Percentiles rank a stretch among this genome's conserved stretches.
These are phyloP conservation scores for Ilyonectria robusta DNA, from an alignment of 2,329 filamentous ascomycete species.

Conservation along the genomic window DNA sequence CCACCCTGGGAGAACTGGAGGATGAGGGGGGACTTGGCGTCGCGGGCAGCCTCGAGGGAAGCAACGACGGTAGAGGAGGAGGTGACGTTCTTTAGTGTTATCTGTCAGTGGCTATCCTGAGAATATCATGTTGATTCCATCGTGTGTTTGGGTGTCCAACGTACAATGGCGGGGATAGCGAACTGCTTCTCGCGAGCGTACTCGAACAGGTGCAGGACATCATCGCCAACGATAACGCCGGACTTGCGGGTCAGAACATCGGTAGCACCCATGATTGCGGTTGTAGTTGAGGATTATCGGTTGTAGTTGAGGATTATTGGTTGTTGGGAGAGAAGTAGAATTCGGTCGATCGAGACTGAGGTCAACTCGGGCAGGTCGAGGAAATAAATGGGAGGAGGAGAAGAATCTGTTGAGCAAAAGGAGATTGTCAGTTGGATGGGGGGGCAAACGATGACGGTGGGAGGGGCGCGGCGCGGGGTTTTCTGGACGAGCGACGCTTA, in stretches of 20 bases:
- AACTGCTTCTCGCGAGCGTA: slow-evolving; percentile 90
- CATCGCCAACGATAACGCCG: slow-evolving; percentile 69
- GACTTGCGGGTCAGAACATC: slow-evolving; percentile 66
- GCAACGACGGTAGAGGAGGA: slow-evolving; percentile 85
- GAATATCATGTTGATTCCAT: neutral
- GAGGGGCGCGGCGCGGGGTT: slow-evolving; percentile 45
- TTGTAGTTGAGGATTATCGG: slow-evolving; percentile 32
- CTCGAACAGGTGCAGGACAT: slow-evolving; percentile 80
- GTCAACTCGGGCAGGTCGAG: slow-evolving; percentile 38
- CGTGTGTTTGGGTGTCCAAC: slow-evolving; percentile 31
- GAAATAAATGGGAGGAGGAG: slow-evolving; percentile 23
- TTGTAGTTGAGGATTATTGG: slow-evolving; percentile 23
- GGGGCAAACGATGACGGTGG: slow-evolving; percentile 40
- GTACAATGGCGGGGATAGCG: slow-evolving; percentile 84
- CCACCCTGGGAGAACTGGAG: slow-evolving; percentile 95
- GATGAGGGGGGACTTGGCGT: slow-evolving; percentile 91
- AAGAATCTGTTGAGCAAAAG: slow-evolving; percentile 43
- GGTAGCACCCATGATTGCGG: slow-evolving; percentile 55
- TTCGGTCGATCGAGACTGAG: slow-evolving; percentile 29
- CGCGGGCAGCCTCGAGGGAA: slow-evolving; percentile 93
- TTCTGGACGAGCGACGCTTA: slow-evolving; percentile 41
- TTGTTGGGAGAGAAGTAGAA: slow-evolving; percentile 24
- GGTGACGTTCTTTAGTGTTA: slow-evolving; percentile 79
- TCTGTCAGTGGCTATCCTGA: slow-evolving; percentile 14
- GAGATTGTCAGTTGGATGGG: slow-evolving; percentile 42